Conservation (phyloP, 208 protist genomes). For the Angomonas deanei region DNA sequence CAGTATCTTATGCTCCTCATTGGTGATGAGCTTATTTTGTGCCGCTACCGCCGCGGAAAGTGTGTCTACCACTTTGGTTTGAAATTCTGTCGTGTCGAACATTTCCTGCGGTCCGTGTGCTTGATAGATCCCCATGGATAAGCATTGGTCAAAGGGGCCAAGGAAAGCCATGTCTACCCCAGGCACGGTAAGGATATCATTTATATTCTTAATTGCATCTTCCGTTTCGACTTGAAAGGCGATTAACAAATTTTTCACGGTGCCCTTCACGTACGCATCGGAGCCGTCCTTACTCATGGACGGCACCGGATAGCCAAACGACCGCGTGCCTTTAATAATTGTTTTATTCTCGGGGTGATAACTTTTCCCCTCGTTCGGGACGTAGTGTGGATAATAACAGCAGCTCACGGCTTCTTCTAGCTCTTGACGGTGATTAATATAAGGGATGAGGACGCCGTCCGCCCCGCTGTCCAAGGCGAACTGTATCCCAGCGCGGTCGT, state of each 20-base stretch:
- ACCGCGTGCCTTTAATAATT: constrained; percentile 20
- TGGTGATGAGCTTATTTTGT: constrained; percentile 18
- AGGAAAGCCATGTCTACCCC: constrained; percentile 41
- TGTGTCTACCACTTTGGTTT: constrained; percentile 22
- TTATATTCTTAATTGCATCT: constrained; percentile 32
- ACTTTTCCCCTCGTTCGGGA: background rate
- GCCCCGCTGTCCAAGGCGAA: constrained; percentile 33
- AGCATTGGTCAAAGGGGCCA: constrained; percentile 27
- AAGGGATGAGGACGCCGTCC: constrained; percentile 39
- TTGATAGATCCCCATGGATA: constrained; percentile 36
- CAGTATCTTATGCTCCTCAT: background rate
- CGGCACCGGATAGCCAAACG: constrained; percentile 18
- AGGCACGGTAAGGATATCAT: constrained; percentile 29
- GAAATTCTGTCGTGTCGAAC: background rate
- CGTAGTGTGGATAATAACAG: constrained; percentile 28
- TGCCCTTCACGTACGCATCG: constrained; percentile 19
- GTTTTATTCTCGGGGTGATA: background rate
- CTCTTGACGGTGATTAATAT: constrained; percentile 34
- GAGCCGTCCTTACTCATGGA: constrained; percentile 19
- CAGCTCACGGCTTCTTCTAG: constrained; percentile 24
- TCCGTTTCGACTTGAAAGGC: constrained; percentile 41
- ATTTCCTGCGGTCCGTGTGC: background rate
- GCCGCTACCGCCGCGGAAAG: constrained; percentile 18
- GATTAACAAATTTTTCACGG: constrained; percentile 29
- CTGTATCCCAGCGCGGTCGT: constrained; percentile 38